phyloP scores from a whole-genome alignment of 2,329 filamentous ascomycete species.

The Beauveria rudraprayagi region DNA sequence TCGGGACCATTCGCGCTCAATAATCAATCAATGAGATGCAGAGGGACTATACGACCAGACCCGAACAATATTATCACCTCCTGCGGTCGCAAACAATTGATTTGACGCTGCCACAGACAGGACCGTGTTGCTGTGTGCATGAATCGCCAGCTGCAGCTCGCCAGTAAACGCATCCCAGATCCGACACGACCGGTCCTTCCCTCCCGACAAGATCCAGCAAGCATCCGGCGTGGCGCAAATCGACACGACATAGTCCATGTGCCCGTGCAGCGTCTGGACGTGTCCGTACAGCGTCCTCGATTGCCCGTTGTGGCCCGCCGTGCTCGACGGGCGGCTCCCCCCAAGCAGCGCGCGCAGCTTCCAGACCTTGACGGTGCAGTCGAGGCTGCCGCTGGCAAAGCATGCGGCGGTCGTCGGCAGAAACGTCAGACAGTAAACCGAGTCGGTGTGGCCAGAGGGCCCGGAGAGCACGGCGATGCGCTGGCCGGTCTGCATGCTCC shows the following conservation, averaged over 20 bases:
- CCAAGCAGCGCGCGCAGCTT: slow-evolving; percentile 50
- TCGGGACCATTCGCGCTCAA: too few species aligned
- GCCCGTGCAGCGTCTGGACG: slow-evolving; percentile 92
- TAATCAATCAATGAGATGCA: too few species aligned
- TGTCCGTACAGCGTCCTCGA: slow-evolving; percentile 74
- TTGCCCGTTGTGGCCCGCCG: background rate
- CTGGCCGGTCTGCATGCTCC: slow-evolving; percentile 81
- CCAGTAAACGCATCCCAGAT: slow-evolving; percentile 97
- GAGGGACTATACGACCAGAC: slow-evolving; percentile 71
- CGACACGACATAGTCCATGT: slow-evolving; percentile 93
- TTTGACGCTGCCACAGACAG: slow-evolving; percentile 91
- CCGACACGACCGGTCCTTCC: slow-evolving; percentile 92
- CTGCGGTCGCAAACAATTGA: slow-evolving; percentile 86
- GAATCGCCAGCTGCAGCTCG: slow-evolving; percentile 92
- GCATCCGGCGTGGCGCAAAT: slow-evolving; percentile 91
- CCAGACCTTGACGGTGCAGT: slow-evolving; percentile 99
- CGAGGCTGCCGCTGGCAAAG: slow-evolving; percentile 85
- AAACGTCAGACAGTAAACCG: slow-evolving; percentile 93
- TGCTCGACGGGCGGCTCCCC: background rate
- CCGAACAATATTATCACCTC: slow-evolving; percentile 91
- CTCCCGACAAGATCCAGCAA: slow-evolving; percentile 92
- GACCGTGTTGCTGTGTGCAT: slow-evolving; percentile 97
- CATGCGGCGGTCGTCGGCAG: slow-evolving; percentile 77
- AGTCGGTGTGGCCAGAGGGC: slow-evolving; percentile 89
- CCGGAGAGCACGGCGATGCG: slow-evolving; percentile 80